These are phyloP conservation scores for Solanum aculeatissimum DNA, from an alignment of 305 asterid genomes.

Conservation along the genomic window DNA sequence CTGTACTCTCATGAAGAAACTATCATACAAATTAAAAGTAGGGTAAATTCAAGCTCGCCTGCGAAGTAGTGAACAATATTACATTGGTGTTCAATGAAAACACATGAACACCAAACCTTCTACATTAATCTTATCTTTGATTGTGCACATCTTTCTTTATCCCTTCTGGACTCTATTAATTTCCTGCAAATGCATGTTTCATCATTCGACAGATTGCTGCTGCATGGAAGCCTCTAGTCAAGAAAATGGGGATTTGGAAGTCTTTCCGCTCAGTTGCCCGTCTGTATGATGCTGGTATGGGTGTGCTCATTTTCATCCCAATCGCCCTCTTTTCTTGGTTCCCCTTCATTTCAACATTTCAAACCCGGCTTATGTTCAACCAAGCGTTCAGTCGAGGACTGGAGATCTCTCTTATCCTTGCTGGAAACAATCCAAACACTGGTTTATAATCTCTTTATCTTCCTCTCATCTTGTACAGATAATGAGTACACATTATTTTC, in stretches of 20 bases:
- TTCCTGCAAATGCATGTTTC: neutral
- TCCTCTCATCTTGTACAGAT: neutral
- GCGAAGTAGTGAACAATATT: neutral
- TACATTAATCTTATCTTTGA: neutral
- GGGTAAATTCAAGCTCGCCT: neutral
- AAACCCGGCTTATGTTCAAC: conserved; percentile 97
- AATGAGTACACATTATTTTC: neutral
- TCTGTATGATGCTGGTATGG: conserved; percentile 84
- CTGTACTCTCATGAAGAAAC: neutral
- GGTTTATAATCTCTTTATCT: conserved; percentile 26
- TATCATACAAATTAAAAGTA: neutral
- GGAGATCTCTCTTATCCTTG: conserved; percentile 94
- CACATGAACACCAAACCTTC: neutral
- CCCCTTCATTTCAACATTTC: conserved; percentile 92
- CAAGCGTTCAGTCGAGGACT: conserved; percentile 98
- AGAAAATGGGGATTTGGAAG: conserved; percentile 91
- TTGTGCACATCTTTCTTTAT: neutral
- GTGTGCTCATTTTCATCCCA: conserved; percentile 78
- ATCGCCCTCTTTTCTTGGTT: conserved; percentile 89
- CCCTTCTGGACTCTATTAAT: neutral
- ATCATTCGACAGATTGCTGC: conserved; percentile 45
- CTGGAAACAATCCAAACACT: conserved; percentile 87
- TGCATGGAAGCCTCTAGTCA: conserved; percentile 90
- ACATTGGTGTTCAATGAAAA: neutral
- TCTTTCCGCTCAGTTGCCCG: conserved; percentile 83